Conservation (phyloP, 768 basidiomycete species). For the Panus rudis region DNA sequence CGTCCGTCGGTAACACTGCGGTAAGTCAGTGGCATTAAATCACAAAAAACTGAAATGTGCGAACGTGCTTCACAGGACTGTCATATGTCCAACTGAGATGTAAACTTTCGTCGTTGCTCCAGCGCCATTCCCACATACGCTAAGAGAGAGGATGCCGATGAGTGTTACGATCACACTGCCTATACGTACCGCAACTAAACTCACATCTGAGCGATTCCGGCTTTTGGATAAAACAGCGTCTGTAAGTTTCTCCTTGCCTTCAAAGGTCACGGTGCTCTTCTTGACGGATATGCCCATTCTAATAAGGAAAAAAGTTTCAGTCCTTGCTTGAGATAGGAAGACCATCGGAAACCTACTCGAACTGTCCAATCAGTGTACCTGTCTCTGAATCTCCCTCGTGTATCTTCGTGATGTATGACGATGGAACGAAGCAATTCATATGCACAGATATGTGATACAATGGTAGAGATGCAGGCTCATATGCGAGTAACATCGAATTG, state of each 20-base stretch:
- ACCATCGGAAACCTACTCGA: conserved; percentile 31
- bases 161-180: not conserved
- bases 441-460: conserved; percentile 40
- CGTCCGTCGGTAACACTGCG: conserved; percentile 15
- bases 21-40: not conserved
- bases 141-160: conserved; percentile 2
- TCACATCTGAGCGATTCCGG: conserved; percentile 11
- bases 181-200: not conserved
- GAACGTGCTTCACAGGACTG: conserved; percentile 17
- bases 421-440: conserved; percentile 44
- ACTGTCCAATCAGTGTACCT: conserved; percentile 41
- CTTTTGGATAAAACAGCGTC: conserved; percentile 14
- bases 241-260: conserved; percentile 13
- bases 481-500: conserved; percentile 15
- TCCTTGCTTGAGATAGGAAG: not conserved
- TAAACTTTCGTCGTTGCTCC: conserved; percentile 9
- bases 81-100: conserved; percentile 16
- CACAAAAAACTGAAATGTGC: conserved; percentile 1
- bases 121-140: conserved; percentile 20
- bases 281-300: conserved; percentile 20
- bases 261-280: conserved; percentile 12
- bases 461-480: conserved; percentile 10
- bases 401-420: conserved; percentile 40
- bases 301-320: not conserved
- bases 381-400: conserved; percentile 31